Base-by-base conservation (phyloP, 805 yeast species). In the Lipomyces sp. region DNA sequence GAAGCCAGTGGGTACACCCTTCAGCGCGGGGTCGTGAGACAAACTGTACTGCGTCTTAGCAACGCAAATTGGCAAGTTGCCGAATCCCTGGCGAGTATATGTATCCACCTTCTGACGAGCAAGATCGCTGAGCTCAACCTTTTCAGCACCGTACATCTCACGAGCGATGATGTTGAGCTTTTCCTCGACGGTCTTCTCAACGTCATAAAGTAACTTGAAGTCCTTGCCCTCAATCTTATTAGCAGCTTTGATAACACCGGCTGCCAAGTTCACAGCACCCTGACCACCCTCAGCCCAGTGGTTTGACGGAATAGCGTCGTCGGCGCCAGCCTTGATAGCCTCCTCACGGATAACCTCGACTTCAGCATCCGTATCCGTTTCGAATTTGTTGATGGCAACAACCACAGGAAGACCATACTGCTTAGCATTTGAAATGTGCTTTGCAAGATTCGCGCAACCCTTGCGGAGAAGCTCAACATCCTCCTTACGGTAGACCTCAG, bases 41-140 rank as follows among this genome's bases (percentile, higher is more conserved):
- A 91, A 75, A 0, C 96, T 88, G 75, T 91, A 91, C 71, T 91
- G 98, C 1, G 98, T 91, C 77, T 91, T 91, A 52, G 98, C 98
- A 65, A 91, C 86, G 73, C 98, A 91, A 62, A 91, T 83, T 51
- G 98, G 98, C 66, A 91, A 74, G 65, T 88, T 81, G 57, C 83
- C 89, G 69, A 84, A 91, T 2, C 97, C 97, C 74, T 89, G 96
- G 45, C 75, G 70, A 32, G 88, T 83, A 73, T 88, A 90, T 50
- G 81, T 78, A 56, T 83, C 88, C 60, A 91, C 82, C 72, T 89
- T 89, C 64, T 79, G 74, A 61, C 80, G 79, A 37, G 98, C 98
- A 59, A 81, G 78, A 26, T 87, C 91, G 39, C 84, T 77, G 53
- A 89, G 80, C 70, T 87, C 95, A 60, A 91, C 81, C 45, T 78